Evolutionary conservation across 371 early-diverging fungal genomes (phyloP).

Genomic region (Mucor velutinosus): DNA sequence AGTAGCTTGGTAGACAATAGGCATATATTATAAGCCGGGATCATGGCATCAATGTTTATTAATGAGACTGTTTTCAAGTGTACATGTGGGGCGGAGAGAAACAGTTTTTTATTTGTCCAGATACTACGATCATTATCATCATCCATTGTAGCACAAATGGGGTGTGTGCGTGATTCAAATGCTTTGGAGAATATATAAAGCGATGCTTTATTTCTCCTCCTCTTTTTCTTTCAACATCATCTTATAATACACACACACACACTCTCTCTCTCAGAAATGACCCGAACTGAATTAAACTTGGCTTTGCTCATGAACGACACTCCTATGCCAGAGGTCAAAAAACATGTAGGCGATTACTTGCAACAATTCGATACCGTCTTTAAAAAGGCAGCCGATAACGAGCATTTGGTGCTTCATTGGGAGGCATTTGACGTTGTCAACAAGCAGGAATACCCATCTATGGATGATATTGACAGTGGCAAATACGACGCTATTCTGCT

Average conservation of each 20-base stretch:
- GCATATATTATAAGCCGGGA: neutral
- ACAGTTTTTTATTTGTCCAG: too few relatives aligned
- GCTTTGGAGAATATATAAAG: neutral
- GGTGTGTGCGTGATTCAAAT: neutral
- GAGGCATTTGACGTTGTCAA: slow-evolving; percentile 45
- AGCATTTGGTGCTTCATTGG: slow-evolving; percentile 27
- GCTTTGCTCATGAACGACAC: slow-evolving; percentile 61
- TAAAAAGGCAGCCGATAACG: slow-evolving; percentile 27
- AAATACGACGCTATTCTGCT: slow-evolving; percentile 34
- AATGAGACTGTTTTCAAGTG: too few relatives aligned
- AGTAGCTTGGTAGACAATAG: too few relatives aligned
- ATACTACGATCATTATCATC: neutral
- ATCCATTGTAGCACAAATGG: neutral
- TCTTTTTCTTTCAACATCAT: neutral
- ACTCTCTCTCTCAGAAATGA: slow-evolving; percentile 16
- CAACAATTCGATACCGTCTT: slow-evolving; percentile 41
- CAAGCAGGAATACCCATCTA: slow-evolving; percentile 42
- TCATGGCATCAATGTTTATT: too few relatives aligned
- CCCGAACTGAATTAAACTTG: slow-evolving; percentile 13
- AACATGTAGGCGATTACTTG: slow-evolving; percentile 58
- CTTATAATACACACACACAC: neutral
- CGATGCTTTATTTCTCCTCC: neutral
- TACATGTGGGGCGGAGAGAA: too few relatives aligned
- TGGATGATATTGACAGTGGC: slow-evolving; percentile 27
- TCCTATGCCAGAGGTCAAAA: slow-evolving; percentile 51